phyloP scores from a whole-genome alignment of 2,329 filamentous ascomycete species.

The Penicillium sp. region DNA sequence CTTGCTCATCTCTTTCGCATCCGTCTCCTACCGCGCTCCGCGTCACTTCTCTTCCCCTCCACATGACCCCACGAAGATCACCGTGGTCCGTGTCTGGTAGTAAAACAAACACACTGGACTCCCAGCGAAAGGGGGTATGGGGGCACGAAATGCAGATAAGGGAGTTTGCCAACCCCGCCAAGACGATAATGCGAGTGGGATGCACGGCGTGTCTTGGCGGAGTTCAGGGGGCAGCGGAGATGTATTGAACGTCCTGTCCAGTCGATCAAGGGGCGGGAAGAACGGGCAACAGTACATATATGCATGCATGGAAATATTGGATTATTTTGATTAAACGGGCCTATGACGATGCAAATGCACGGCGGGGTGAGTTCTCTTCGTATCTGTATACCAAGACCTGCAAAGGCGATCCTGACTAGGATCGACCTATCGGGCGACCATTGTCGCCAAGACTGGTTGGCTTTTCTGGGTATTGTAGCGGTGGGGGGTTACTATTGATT shows the following conservation, averaged over 20 bases:
- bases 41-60: background rate
- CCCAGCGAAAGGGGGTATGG: background rate
- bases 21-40: background rate
- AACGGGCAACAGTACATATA: background rate
- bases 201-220: constrained; percentile 30
- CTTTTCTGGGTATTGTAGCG: background rate
- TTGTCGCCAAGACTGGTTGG: constrained; percentile 9
- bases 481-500: background rate
- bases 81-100: background rate
- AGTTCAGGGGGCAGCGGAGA: constrained; percentile 9
- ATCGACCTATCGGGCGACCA: constrained; percentile 1
- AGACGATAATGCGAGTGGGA: constrained; percentile 31
- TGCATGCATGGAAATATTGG: background rate
- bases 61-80: background rate
- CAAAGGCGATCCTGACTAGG: constrained; percentile 15
- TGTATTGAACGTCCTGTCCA: background rate
- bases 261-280: constrained; percentile 3
- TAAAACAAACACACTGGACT: background rate
- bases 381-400: constrained; percentile 2
- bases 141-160: background rate
- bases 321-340: background rate
- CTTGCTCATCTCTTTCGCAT: background rate
- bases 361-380: background rate
- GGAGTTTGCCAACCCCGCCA: constrained; percentile 11
- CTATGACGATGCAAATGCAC: background rate